Percentiles rank a stretch among this genome's conserved stretches.
phyloP scores from a whole-genome alignment of 345 rosid genomes.

The Cardamine resedifolia region DNA sequence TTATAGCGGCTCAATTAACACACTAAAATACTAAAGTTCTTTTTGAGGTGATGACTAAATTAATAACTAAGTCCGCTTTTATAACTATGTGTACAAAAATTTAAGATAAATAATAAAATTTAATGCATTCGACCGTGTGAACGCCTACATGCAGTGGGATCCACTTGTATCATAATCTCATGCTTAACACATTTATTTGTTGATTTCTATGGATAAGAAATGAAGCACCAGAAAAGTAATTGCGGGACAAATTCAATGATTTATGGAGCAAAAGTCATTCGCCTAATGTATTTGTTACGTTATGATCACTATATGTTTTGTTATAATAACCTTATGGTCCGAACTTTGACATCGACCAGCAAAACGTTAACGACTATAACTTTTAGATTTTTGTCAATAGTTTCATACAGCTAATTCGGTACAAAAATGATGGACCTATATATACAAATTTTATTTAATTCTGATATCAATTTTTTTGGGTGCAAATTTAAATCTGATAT shows the following conservation, averaged over 20 bases:
- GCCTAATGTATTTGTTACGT: too few species aligned
- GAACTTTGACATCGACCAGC: background rate
- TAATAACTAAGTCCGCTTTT: background rate
- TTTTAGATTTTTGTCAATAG: background rate
- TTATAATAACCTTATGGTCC: background rate
- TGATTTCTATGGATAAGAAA: background rate
- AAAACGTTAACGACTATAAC: background rate
- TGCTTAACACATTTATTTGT: background rate
- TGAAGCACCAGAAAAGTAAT: background rate
- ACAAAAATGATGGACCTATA: background rate
- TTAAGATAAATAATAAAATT: background rate
- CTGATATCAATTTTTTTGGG: background rate
- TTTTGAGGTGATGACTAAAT: background rate
- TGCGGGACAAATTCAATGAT: background rate
- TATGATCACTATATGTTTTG: background rate
- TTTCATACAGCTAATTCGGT: background rate
- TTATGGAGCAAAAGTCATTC: background rate
- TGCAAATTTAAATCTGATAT: background rate
- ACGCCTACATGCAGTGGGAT: slow-evolving; percentile 10
- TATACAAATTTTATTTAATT: background rate
- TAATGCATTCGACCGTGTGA: slow-evolving; percentile 22
- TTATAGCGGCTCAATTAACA: slow-evolving; percentile 30
- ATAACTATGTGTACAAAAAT: background rate
- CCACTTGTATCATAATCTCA: slow-evolving; percentile 23
- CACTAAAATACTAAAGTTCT: background rate